Percentiles rank a stretch among this genome's conserved stretches.
These are phyloP conservation scores for Fusarium anthophilum DNA, from an alignment of 2,329 filamentous ascomycete species.

Conservation along the genomic window DNA sequence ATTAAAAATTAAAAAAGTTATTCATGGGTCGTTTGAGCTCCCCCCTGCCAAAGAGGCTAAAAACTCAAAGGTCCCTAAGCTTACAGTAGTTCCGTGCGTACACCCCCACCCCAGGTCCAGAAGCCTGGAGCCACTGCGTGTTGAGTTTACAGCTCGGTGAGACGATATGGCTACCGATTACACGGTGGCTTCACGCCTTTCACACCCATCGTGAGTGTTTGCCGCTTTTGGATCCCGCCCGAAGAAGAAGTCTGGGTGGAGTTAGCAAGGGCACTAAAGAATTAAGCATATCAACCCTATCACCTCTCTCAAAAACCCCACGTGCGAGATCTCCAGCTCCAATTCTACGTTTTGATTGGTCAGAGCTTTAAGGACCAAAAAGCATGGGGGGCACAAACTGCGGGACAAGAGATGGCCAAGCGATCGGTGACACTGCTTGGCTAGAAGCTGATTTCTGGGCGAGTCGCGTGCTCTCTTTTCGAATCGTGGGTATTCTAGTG, in stretches of 20 bases:
- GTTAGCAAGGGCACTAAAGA: neutral
- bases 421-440: slow-evolving; percentile 12
- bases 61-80: slow-evolving; percentile 4
- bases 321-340: slow-evolving; percentile 13
- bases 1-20: neutral
- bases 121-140: neutral
- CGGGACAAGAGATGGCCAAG: slow-evolving; percentile 14
- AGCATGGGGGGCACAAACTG: slow-evolving; percentile 2
- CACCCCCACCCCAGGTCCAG: slow-evolving; percentile 18
- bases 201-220: slow-evolving; percentile 23
- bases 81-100: neutral
- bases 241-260: neutral
- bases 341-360: neutral
- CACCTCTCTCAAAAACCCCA: slow-evolving; percentile 15
- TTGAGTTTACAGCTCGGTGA: slow-evolving; percentile 25
- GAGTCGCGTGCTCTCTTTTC: slow-evolving; percentile 19
- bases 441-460: slow-evolving; percentile 23
- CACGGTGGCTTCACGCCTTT: neutral
- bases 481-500: neutral
- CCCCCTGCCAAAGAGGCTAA: neutral
- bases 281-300: slow-evolving; percentile 36
- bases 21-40: neutral
- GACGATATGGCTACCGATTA: slow-evolving; percentile 37
- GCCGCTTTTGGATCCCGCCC: slow-evolving; percentile 1
- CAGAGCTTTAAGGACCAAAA: neutral